phyloP scores from a whole-genome alignment of 495 filamentous ascomycete genomes.

The Penicillium coffeae region DNA sequence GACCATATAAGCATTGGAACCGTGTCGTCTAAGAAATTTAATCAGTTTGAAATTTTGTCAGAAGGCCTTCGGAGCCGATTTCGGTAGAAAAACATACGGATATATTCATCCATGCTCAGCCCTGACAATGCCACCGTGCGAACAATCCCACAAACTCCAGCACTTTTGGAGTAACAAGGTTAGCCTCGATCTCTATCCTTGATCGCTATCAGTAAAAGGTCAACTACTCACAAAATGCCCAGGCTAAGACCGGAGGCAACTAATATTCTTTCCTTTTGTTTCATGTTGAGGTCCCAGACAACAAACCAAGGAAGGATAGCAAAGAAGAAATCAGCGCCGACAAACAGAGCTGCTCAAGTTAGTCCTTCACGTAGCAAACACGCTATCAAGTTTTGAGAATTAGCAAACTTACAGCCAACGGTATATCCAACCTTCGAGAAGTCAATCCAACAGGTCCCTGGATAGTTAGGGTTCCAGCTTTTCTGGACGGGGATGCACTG shows the following conservation, averaged over 20 bases:
- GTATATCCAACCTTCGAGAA: slow-evolving; percentile 27
- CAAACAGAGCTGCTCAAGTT: slow-evolving; percentile 19
- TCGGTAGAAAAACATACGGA: no score
- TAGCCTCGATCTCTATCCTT: no score
- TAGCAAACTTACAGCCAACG: slow-evolving; percentile 20
- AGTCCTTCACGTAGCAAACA: not conserved
- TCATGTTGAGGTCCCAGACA: slow-evolving; percentile 31
- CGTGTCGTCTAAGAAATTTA: slow-evolving; percentile 17
- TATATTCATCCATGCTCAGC: slow-evolving; percentile 22
- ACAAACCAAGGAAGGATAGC: slow-evolving; percentile 30
- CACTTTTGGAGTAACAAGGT: slow-evolving; percentile 8
- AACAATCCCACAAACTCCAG: slow-evolving; percentile 28
- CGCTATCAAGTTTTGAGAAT: no score
- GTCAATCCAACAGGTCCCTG: slow-evolving; percentile 22
- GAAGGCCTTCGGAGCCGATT: no score
- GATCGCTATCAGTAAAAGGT: not conserved
- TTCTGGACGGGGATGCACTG: slow-evolving; percentile 24
- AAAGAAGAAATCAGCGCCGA: slow-evolving; percentile 24
- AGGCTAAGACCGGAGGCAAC: slow-evolving; percentile 25
- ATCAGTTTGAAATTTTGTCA: no score
- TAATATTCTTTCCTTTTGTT: slow-evolving; percentile 27
- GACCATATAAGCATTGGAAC: slow-evolving; percentile 30
- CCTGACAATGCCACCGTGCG: slow-evolving; percentile 22
- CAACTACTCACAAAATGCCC: slow-evolving; percentile 20
- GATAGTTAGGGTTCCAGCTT: slow-evolving; percentile 16